phyloP scores from a whole-genome alignment of 2,329 filamentous ascomycete genomes.

The Teratosphaeria nubilosa region DNA sequence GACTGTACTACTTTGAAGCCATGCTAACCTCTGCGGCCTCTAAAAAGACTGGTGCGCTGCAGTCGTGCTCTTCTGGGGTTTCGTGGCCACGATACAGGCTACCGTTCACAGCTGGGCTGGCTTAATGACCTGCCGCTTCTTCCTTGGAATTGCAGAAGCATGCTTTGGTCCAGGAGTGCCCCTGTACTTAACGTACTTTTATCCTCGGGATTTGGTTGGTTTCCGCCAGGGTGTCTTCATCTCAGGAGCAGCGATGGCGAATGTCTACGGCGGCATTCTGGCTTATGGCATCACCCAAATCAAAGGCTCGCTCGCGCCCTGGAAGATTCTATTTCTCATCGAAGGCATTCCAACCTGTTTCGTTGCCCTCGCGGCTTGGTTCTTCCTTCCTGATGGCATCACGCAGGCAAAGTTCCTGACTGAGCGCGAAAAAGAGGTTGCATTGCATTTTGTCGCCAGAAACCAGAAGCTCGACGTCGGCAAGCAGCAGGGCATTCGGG shows the following conservation, averaged over 20 bases:
- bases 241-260: conserved; percentile 56
- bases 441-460: conserved; percentile 34
- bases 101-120: conserved; percentile 35
- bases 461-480: conserved; percentile 39
- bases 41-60: conserved; percentile 30
- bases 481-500: conserved; percentile 30
- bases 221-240: conserved; percentile 44
- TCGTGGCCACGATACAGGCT: conserved; percentile 39
- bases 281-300: conserved; percentile 52
- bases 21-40: background rate
- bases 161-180: conserved; percentile 42
- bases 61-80: conserved; percentile 36
- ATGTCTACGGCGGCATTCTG: conserved; percentile 61
- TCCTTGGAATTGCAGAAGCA: conserved; percentile 28
- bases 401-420: conserved; percentile 43
- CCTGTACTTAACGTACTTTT: conserved; percentile 56
- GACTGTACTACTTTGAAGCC: background rate
- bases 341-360: conserved; percentile 52
- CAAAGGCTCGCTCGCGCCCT: conserved; percentile 46
- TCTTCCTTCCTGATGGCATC: conserved; percentile 41
- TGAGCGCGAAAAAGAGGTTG: conserved; percentile 48
- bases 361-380: conserved; percentile 44
- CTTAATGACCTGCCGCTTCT: conserved; percentile 40
- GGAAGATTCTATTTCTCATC: conserved; percentile 51
- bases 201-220: conserved; percentile 38